These are phyloP conservation scores for Mallotus repandus DNA, from an alignment of 441 rosid genomes.

Conservation along the genomic window DNA sequence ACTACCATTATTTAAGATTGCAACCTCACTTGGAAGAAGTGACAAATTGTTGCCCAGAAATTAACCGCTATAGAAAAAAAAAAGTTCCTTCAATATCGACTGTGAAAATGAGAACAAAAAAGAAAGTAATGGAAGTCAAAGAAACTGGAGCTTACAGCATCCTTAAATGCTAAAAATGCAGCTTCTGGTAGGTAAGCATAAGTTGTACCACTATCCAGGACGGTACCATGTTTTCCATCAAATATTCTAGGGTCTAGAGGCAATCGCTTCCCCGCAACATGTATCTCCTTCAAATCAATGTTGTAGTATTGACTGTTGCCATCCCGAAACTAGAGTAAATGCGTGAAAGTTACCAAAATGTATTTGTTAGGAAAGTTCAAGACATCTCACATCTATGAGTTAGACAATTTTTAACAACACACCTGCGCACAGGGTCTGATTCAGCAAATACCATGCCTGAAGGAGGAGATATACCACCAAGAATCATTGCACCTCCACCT, in stretches of 20 bases:
- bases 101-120: not conserved
- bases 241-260: conserved; percentile 55
- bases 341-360: conserved; percentile 64
- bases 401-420: conserved; percentile 31
- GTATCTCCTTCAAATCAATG: conserved; percentile 87
- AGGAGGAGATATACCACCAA: conserved; percentile 72
- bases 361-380: conserved; percentile 48
- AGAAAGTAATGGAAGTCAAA: not conserved
- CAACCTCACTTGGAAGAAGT: not conserved
- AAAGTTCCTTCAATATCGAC: not conserved
- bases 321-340: conserved; percentile 96
- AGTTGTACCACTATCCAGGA: conserved; percentile 90
- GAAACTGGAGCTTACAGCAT: conserved; percentile 55
- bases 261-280: conserved; percentile 83
- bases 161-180: conserved; percentile 69
- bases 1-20: not conserved
- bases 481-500: conserved; percentile 97
- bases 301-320: conserved; percentile 97
- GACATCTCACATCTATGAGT: conserved; percentile 9
- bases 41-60: not conserved
- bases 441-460: conserved; percentile 62
- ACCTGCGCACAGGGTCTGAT: conserved; percentile 83
- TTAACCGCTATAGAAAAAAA: not conserved
- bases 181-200: conserved; percentile 86
- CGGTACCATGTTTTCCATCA: conserved; percentile 75